phyloP scores from a whole-genome alignment of 176 grass and related monocot genomes.

The Rhynchospora breviuscula region DNA sequence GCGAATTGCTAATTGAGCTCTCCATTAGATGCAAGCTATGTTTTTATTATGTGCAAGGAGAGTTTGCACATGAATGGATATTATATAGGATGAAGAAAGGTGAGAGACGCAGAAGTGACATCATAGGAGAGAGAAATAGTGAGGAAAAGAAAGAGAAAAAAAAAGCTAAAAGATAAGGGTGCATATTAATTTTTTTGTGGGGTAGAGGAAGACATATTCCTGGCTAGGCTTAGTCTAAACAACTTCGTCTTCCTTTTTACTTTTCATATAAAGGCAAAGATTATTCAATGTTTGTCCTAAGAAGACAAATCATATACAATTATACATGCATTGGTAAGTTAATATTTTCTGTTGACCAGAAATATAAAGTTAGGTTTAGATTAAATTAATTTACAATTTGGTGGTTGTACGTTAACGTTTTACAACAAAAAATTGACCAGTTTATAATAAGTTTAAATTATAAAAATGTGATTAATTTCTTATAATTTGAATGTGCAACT shows the following conservation, averaged over 20 bases:
- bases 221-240: conserved; percentile 3
- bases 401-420: neutral
- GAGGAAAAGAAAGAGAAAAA: neutral
- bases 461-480: neutral
- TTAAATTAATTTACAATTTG: neutral
- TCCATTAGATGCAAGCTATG: conserved; percentile 42
- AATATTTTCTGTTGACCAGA: neutral
- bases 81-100: conserved; percentile 36
- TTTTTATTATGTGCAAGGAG: conserved; percentile 22
- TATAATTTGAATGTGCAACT: neutral
- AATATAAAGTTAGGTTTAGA: neutral
- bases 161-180: conserved; percentile 18
- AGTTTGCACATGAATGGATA: conserved; percentile 36
- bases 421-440: neutral
- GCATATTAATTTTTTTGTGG: conserved; percentile 10
- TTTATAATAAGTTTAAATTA: neutral
- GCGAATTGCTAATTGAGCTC: conserved; percentile 41
- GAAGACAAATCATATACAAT: too few relatives aligned
- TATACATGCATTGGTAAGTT: too few relatives aligned
- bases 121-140: conserved; percentile 11
- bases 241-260: neutral
- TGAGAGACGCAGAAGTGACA: conserved; percentile 6
- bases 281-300: neutral
- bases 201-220: neutral
- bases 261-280: conserved; percentile 2